phyloP scores from a whole-genome alignment of 768 basidiomycete species.

The Amanita pseudoporphyria region DNA sequence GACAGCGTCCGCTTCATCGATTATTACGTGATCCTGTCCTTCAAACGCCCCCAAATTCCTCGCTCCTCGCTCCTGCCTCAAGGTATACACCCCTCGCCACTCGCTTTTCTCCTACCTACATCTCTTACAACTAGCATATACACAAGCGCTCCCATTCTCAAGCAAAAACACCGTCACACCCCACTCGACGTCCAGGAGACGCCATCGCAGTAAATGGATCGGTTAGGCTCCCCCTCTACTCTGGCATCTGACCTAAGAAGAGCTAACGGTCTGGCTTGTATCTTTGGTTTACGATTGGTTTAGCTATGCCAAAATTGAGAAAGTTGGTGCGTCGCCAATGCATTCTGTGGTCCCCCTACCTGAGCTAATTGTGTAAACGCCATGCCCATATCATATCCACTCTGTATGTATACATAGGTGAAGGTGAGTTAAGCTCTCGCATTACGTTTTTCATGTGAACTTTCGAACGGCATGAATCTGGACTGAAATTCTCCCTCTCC shows the following conservation, averaged over 20 bases:
- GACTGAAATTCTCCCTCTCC: slow-evolving; percentile 1
- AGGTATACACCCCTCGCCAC: slow-evolving; percentile 10
- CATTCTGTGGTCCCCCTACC: slow-evolving; percentile 7
- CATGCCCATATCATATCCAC: slow-evolving; percentile 7
- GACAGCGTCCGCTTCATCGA: background rate
- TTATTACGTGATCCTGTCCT: slow-evolving; percentile 18
- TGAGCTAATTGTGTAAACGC: slow-evolving; percentile 10
- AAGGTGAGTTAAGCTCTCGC: slow-evolving; percentile 22
- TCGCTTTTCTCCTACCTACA: slow-evolving; percentile 3
- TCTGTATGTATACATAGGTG: slow-evolving; percentile 21
- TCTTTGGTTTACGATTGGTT: slow-evolving; percentile 12
- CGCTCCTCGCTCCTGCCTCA: slow-evolving; percentile 18
- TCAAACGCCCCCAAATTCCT: background rate
- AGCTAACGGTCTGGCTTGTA: slow-evolving; percentile 10
- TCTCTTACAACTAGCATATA: background rate
- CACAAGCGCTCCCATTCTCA: background rate
- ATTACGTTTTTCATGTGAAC: background rate
- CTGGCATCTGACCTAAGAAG: background rate
- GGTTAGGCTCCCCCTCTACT: slow-evolving; percentile 23
- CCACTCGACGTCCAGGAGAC: background rate
- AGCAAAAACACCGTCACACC: background rate
- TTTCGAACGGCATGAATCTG: slow-evolving; percentile 41
- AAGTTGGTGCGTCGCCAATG: slow-evolving; percentile 74
- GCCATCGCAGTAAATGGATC: slow-evolving; percentile 28
- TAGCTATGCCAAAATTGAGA: slow-evolving; percentile 96